Evolutionary conservation across 768 basidiomycete genomes (phyloP).

Genomic region (Suillus subalutaceus): DNA sequence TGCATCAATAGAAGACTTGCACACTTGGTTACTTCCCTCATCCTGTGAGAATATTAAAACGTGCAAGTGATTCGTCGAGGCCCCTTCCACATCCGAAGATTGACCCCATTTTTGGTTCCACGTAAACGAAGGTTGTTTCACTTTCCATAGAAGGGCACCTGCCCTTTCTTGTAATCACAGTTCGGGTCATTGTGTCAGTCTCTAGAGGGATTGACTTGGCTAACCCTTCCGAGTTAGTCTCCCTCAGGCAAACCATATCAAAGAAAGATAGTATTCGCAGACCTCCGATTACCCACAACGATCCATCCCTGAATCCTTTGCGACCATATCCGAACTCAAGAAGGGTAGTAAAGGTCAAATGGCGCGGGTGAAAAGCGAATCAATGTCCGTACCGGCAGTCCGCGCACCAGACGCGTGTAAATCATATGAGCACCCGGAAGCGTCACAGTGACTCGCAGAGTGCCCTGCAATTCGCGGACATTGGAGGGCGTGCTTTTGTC

Average conservation of each 20-base stretch:
- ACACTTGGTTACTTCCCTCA: constrained; percentile 24
- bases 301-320: neutral
- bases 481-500: constrained; percentile 23
- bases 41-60: constrained; percentile 21
- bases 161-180: constrained; percentile 3
- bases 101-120: neutral
- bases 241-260: neutral
- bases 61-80: neutral
- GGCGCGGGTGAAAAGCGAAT: neutral
- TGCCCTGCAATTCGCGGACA: constrained; percentile 19
- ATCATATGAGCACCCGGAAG: neutral
- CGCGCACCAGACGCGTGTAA: neutral
- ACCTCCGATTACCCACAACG: neutral
- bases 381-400: neutral
- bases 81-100: neutral
- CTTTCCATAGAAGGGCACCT: neutral
- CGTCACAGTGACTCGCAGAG: constrained; percentile 4
- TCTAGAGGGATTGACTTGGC: neutral
- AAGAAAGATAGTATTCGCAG: neutral
- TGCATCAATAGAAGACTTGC: constrained; percentile 24
- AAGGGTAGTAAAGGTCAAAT: neutral
- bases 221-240: neutral
- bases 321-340: neutral
- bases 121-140: neutral
- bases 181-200: neutral